phyloP scores from a whole-genome alignment of 1,284 basidiomycete genomes.

The Thecaphora frezii region DNA sequence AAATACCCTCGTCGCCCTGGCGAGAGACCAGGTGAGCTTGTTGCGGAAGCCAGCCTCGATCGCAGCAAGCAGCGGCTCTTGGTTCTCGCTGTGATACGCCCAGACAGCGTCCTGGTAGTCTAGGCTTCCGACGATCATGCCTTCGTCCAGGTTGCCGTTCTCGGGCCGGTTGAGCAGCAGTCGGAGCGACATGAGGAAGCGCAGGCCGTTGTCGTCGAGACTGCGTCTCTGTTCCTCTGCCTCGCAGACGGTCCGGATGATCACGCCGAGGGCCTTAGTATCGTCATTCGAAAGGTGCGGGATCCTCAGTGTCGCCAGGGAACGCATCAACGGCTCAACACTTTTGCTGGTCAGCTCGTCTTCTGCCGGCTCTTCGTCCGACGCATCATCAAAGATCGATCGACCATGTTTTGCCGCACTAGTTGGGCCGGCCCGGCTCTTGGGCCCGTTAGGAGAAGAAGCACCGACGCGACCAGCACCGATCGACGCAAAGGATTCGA shows the following conservation, averaged over 20 bases:
- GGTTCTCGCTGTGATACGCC: conserved; percentile 91
- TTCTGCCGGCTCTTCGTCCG: background rate
- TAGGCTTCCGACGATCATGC: conserved; percentile 63
- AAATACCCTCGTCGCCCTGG: conserved; percentile 79
- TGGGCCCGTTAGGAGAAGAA: background rate
- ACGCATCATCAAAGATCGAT: conserved; percentile 22
- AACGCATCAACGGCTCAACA: conserved; percentile 22
- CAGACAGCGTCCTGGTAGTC: conserved; percentile 90
- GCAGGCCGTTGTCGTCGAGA: conserved; percentile 80
- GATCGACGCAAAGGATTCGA: conserved; percentile 2
- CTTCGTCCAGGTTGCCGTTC: conserved; percentile 54
- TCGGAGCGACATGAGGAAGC: conserved; percentile 32
- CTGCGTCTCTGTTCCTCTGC: conserved; percentile 82
- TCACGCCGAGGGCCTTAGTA: conserved; percentile 73
- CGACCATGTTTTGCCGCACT: too few species aligned
- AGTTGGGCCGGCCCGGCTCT: background rate
- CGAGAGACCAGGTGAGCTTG: conserved; percentile 85
- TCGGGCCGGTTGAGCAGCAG: conserved; percentile 13
- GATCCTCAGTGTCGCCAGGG: conserved; percentile 68
- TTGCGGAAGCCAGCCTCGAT: conserved; percentile 73
- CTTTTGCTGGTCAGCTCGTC: conserved; percentile 10
- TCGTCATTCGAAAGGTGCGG: conserved; percentile 76
- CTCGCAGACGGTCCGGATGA: conserved; percentile 86
- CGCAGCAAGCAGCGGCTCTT: conserved; percentile 75
- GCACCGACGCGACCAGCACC: too few species aligned